A percentile compares a stretch with the other conserved stretches of the same genome.
phyloP scores from a whole-genome alignment of 2,329 filamentous ascomycete species.

The Trichoderma lentiforme region DNA sequence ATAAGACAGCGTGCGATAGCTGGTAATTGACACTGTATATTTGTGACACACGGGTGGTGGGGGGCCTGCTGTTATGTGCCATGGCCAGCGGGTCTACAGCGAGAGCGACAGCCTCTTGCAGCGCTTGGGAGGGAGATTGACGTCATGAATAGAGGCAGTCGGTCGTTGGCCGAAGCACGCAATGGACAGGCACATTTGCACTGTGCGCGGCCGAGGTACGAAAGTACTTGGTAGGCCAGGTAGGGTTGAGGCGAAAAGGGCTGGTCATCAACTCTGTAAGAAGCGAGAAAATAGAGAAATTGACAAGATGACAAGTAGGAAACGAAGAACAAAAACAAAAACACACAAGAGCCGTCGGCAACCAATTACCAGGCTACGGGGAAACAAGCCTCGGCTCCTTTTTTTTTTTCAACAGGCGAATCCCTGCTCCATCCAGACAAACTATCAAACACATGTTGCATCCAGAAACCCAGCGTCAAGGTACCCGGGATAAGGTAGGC shows the following conservation, averaged over 20 bases:
- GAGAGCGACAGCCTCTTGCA: background rate
- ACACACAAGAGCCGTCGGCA: background rate
- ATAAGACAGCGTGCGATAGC: background rate
- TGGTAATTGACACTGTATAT: background rate
- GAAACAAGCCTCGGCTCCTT: background rate
- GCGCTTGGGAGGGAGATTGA: background rate
- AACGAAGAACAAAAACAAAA: background rate
- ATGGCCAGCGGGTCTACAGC: background rate
- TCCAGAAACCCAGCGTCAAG: background rate
- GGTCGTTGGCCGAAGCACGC: constrained; percentile 17
- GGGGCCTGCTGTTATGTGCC: background rate
- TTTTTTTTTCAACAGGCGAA: background rate
- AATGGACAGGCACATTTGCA: background rate
- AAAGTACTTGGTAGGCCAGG: background rate
- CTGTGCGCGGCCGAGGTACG: background rate
- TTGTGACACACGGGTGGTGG: background rate
- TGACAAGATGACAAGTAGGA: background rate
- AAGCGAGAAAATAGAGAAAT: background rate
- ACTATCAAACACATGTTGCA: background rate
- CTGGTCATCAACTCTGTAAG: background rate
- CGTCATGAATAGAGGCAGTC: constrained; percentile 10
- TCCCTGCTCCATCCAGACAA: background rate
- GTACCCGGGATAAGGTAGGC: background rate
- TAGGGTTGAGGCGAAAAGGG: background rate
- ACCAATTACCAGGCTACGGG: background rate